These are phyloP conservation scores for Penicillium flavigenum DNA, from an alignment of 495 filamentous ascomycete species.

Conservation along the genomic window DNA sequence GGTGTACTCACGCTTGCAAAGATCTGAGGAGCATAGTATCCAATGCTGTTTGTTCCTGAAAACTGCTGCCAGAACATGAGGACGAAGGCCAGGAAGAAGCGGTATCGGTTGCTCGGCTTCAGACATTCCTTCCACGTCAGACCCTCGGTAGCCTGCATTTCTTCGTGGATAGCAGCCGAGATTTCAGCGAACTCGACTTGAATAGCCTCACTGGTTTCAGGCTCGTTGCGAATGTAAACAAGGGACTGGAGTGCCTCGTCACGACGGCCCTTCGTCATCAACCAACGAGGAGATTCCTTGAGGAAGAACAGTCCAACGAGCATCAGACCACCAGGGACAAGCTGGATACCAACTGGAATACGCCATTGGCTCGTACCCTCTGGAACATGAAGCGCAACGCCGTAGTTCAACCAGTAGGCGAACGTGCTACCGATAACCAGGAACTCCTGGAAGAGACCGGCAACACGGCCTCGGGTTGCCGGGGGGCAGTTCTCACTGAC, in stretches of 20 bases:
- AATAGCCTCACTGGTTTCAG: constrained; percentile 36
- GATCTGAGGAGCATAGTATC: constrained; percentile 53
- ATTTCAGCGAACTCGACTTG: constrained; percentile 67
- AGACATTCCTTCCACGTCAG: constrained; percentile 42
- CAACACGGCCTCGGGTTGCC: constrained; percentile 45
- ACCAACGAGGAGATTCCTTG: constrained; percentile 58
- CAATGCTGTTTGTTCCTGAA: constrained; percentile 51
- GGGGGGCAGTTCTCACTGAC: constrained; percentile 48
- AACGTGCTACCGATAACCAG: constrained; percentile 34
- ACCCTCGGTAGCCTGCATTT: constrained; percentile 43
- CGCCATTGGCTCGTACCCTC: constrained; percentile 50
- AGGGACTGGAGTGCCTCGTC: constrained; percentile 47
- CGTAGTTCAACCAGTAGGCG: constrained; percentile 53
- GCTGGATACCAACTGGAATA: constrained; percentile 53
- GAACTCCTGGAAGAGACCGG: constrained; percentile 36
- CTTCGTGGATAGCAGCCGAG: constrained; percentile 34
- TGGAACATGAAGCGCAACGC: constrained; percentile 45
- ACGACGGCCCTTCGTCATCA: constrained; percentile 45
- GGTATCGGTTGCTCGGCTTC: constrained; percentile 40
- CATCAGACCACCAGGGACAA: constrained; percentile 52
- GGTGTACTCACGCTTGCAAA: constrained; percentile 37
- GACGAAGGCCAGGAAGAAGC: constrained; percentile 43
- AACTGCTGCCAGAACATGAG: constrained; percentile 57
- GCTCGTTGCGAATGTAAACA: constrained; percentile 45
- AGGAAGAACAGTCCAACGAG: constrained; percentile 51